Evolutionary conservation across 2,329 filamentous ascomycete species (phyloP).

Genomic region (Aspergillus udagawae): DNA sequence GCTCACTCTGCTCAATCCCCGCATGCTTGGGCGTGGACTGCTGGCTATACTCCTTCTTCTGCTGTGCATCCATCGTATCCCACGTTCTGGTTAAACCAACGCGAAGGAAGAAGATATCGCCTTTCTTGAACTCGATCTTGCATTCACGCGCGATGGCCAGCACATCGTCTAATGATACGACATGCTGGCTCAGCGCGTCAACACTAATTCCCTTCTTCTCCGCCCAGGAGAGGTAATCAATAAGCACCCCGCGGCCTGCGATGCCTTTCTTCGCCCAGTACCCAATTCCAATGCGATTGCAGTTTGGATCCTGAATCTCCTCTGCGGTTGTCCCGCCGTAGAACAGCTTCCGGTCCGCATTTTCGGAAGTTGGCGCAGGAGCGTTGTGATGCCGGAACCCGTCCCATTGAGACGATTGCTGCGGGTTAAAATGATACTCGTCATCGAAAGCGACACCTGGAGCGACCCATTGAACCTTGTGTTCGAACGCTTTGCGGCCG

Average conservation of each 20-base stretch:
- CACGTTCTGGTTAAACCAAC: conserved; percentile 34
- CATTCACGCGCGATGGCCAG: conserved; percentile 31
- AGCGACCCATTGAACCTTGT: conserved; percentile 48
- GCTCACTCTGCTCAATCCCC: conserved; percentile 37
- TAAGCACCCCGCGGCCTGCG: conserved; percentile 38
- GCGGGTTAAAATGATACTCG: conserved; percentile 51
- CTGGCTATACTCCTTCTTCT: conserved; percentile 27
- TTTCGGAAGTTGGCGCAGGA: conserved; percentile 34
- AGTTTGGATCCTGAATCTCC: conserved; percentile 31
- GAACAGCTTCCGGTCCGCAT: conserved; percentile 28
- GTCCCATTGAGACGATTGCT: conserved; percentile 54
- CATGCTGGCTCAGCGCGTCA: conserved; percentile 31
- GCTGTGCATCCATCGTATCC: conserved; percentile 25
- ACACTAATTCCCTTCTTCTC: conserved; percentile 28
- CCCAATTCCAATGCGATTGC: conserved; percentile 34
- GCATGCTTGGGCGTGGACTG: conserved; percentile 31
- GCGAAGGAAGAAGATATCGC: conserved; percentile 39
- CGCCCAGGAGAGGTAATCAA: conserved; percentile 37
- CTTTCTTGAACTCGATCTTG: conserved; percentile 32
- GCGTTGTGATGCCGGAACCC: conserved; percentile 49
- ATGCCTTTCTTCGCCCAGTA: conserved; percentile 38
- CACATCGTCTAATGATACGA: conserved; percentile 33
- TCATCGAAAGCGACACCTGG: conserved; percentile 48
- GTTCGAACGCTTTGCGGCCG: conserved; percentile 48
- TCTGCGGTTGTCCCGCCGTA: conserved; percentile 34